Conservation (phyloP, 768 basidiomycete genomes). For the Dendrothele bispora region DNA sequence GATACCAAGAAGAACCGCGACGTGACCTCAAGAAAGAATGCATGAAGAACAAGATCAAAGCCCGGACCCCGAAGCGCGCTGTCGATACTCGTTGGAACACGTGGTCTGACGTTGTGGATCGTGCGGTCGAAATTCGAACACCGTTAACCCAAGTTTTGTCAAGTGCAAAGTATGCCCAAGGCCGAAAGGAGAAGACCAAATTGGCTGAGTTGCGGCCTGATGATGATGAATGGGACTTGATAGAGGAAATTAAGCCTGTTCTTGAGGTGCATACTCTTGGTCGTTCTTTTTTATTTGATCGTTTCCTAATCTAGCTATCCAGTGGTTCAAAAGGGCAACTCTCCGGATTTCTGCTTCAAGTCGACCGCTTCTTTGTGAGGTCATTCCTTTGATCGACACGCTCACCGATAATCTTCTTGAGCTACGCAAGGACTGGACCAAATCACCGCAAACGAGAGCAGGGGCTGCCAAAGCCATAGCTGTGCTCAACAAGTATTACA, state of each 20-base stretch:
- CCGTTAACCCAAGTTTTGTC: constrained; percentile 1
- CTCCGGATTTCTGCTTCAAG: constrained; percentile 6
- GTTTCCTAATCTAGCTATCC: background rate
- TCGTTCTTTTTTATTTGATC: background rate
- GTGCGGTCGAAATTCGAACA: constrained; percentile 10
- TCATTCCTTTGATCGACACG: constrained; percentile 17
- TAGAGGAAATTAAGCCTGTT: constrained; percentile 9
- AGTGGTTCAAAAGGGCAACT: constrained; percentile 7
- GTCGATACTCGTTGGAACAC: constrained; percentile 26
- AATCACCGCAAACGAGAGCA: constrained; percentile 1
- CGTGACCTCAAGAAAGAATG: background rate
- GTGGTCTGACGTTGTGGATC: constrained; percentile 15
- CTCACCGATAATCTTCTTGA: constrained; percentile 7
- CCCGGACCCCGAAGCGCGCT: constrained; percentile 16
- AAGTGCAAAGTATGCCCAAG: background rate
- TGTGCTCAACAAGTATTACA: constrained; percentile 18
- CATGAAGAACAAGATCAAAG: background rate
- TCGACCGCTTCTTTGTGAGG: constrained; percentile 9
- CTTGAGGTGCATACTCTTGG: constrained; percentile 3
- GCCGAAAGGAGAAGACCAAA: background rate
- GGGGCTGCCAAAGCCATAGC: constrained; percentile 3
- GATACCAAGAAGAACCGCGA: background rate
- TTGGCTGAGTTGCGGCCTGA: constrained; percentile 1
- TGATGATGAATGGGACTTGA: constrained; percentile 15
- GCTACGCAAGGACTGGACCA: background rate